Conservation (phyloP, 2,329 filamentous ascomycete genomes). For the Furcasterigmium furcatum region DNA sequence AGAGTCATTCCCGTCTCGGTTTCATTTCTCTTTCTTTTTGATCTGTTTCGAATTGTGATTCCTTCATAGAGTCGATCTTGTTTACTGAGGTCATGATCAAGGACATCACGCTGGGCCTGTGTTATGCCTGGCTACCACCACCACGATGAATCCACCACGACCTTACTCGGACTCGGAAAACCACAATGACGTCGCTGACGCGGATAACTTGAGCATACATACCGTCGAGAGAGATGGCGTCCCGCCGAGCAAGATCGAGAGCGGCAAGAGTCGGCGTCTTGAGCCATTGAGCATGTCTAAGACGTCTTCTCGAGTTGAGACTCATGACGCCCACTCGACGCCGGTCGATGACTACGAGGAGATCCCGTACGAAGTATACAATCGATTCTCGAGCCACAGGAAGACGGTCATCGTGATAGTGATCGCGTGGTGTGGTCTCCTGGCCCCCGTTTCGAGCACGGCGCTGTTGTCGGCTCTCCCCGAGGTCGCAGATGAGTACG, state of each 20-base stretch:
- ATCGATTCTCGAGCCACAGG: constrained; percentile 55
- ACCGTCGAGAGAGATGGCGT: no score
- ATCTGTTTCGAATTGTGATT: no score
- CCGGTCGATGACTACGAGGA: constrained; percentile 16
- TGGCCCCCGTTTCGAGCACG: constrained; percentile 73
- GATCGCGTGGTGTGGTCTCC: constrained; percentile 68
- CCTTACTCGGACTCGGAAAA: no score
- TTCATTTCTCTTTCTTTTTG: no score
- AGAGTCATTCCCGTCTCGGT: no score
- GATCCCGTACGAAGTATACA: constrained; percentile 57
- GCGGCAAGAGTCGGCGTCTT: background rate
- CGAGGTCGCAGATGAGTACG: constrained; percentile 65
- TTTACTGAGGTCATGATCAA: no score
- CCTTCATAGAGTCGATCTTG: no score
- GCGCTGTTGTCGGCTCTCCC: constrained; percentile 71
- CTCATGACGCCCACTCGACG: background rate
- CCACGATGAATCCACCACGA: no score
- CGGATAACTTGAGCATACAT: no score
- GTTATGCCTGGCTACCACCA: no score
- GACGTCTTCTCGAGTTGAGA: background rate
- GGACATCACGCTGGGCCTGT: no score
- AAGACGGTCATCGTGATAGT: constrained; percentile 68
- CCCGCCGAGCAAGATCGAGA: background rate
- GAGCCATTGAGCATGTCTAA: background rate
- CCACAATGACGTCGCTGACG: no score